Base-by-base conservation (phyloP, 108 stramenopile genomes). In the Fragilariopsis cylindrus region DNA sequence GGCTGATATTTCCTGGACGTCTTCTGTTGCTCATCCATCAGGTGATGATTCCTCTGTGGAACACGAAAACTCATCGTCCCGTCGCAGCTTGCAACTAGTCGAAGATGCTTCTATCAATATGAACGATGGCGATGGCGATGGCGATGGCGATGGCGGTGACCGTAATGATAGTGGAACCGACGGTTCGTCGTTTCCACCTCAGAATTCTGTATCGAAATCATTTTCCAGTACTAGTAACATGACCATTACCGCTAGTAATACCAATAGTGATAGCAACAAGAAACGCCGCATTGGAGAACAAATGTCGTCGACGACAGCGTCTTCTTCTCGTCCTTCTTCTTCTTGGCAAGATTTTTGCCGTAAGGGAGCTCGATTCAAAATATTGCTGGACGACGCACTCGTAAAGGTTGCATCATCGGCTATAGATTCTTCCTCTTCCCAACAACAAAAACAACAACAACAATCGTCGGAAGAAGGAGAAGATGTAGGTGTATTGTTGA, bases 311-410 rank as follows among this genome's bases (percentile, higher is more conserved):
- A n/a, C 21, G 4, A 40, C 40, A 21, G 11, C 1, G 21, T 30
- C 49, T 50, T 53, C 15, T 12, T 53, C 52, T 53, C 18, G 0
- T 19, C n/a, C 67, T 68, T 52, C 67, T 5, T 52, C 48, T 12
- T 68, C 67, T 50, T 68, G 48, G 67, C 18, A 68, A 50, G 49
- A 50, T 49, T 50, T 68, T 50, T 68, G n/a, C 30, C 49, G 67
- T 39, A 48, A 68, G 18, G 67, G 48, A 9, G 49, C 4, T 50
- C 48, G 19, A 49, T 68, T 68, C 67, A 68, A 50, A 39, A 52
- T 3, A 9, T 48, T 68, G 18, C 39, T 68, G 67, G 48, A 68
- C 49, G 39, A 50, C 44, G 67, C 48, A 21, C 7, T 68, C 8
- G n/a, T 44, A 21, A 68, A 68, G 49, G 46, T 50, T 21, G 49